Evolutionary conservation across 2,329 filamentous ascomycete species (phyloP), one percentile per base, ranked within the genome.

Genomic region (Aspergillus floridensis): DNA sequence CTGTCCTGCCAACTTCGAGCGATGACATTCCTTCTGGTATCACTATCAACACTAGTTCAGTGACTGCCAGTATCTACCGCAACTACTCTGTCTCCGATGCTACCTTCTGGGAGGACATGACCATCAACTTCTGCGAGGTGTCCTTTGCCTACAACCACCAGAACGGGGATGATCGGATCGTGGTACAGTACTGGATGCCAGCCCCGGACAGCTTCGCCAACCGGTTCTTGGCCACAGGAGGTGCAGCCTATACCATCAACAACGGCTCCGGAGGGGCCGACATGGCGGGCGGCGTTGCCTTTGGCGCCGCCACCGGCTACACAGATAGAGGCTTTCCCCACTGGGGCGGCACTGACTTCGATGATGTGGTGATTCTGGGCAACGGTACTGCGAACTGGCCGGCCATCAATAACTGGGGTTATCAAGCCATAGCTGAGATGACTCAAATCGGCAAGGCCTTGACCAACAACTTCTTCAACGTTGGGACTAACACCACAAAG

Each of bases 111-210:
- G 49, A 51, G 11, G 49, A 51, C n/a, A 21, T 51, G 29, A 51
- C 14, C 29, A 51, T 51, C 26, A 51, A 51, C 49, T 51, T 51
- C 49, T 51, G 49, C 29, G 49, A 51, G 5, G 26, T 51, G 12
- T 51, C 49, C 12, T 51, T 51, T 32, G 49, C 49, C 22, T 51
- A 51, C 29, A 35, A 12, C 49, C 49, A 51, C 49, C 49, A 51
- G 29, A 51, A 35, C 29, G 14, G 11, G 8, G 49, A 51, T 6
- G 49, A 51, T 24, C 49, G 49, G 14, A 16, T 51, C 7, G 49
- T 51, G 11, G 49, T 51, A n/a, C 49, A 51, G 29, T 51, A 51
- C 29, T 51, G 49, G 49, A 51, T 51, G 49, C 49, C 49, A 14
- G 29, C 22, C 29, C 49, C 49, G 6, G 49, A 51, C 4, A 12